Conservation (phyloP, 148 eudicot species). For the Heliosperma pusillum region DNA sequence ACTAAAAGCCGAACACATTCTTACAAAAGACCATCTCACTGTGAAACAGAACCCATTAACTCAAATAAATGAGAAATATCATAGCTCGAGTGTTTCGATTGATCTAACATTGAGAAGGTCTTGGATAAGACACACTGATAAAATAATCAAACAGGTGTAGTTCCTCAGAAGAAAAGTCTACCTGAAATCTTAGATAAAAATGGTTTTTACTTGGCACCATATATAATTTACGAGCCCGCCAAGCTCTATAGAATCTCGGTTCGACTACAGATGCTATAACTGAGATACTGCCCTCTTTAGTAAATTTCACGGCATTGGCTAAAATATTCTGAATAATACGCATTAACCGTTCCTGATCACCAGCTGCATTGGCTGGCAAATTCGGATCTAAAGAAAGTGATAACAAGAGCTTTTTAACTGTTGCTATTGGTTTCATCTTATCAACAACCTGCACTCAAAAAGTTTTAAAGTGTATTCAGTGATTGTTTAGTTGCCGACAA, state of each 20-base stretch:
- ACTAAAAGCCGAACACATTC: too few species aligned
- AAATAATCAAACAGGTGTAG: not conserved
- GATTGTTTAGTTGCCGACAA: too few species aligned
- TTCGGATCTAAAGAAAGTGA: constrained; percentile 44
- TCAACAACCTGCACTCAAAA: constrained; percentile 37
- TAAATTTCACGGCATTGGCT: constrained; percentile 74
- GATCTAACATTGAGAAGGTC: too few species aligned
- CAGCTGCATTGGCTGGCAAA: constrained; percentile 53
- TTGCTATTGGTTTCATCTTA: constrained; percentile 54
- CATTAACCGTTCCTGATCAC: constrained; percentile 65
- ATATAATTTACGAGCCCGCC: constrained; percentile 39
- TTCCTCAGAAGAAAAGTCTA: constrained; percentile 6
- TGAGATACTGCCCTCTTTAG: constrained; percentile 54
- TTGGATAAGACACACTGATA: not conserved
- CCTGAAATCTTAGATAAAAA: constrained; percentile 68
- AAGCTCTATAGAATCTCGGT: constrained; percentile 48
- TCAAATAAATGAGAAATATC: too few species aligned
- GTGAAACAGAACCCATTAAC: too few species aligned
- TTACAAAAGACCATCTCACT: too few species aligned
- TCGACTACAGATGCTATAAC: constrained; percentile 48
- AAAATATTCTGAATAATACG: constrained; percentile 54
- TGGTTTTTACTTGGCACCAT: constrained; percentile 41
- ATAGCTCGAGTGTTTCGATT: too few species aligned
- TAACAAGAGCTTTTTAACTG: constrained; percentile 50
- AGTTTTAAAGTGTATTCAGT: not conserved